Conservation (phyloP, 306 rosid genomes). For the Cicer yamashitae region DNA sequence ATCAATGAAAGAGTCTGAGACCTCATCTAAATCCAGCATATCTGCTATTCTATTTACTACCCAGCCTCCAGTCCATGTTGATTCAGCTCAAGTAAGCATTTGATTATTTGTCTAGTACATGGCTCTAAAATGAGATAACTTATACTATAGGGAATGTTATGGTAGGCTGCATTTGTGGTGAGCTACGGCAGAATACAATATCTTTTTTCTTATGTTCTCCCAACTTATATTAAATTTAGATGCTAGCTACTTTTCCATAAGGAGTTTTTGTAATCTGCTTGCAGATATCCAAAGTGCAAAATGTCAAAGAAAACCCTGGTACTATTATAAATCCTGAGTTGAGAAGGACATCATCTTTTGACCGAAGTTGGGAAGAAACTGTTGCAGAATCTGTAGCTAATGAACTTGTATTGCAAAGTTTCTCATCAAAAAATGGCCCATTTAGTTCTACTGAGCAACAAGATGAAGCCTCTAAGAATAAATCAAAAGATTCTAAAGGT, state of each 20-base stretch:
- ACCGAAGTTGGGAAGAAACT: conserved; percentile 93
- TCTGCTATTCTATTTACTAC: conserved; percentile 54
- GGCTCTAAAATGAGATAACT: conserved; percentile 39
- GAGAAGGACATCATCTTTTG: conserved; percentile 90
- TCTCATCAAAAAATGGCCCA: conserved; percentile 66
- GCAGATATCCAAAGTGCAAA: conserved; percentile 76
- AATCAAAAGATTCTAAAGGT: conserved; percentile 81
- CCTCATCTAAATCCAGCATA: conserved; percentile 63
- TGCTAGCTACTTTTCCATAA: conserved; percentile 31
- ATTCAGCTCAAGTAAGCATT: conserved; percentile 73
- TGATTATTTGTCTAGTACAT: conserved; percentile 38
- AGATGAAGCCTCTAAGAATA: conserved; percentile 77
- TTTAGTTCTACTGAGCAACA: conserved; percentile 70
- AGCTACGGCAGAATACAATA: conserved; percentile 21
- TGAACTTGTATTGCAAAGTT: conserved; percentile 92
- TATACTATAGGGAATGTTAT: conserved; percentile 26
- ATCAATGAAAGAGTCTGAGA: conserved; percentile 71
- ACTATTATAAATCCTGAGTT: conserved; percentile 65
- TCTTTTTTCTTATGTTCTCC: conserved; percentile 19
- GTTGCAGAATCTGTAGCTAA: conserved; percentile 97
- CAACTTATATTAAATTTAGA: conserved; percentile 24
- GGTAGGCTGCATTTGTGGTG: conserved; percentile 34
- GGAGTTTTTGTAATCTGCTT: conserved; percentile 45
- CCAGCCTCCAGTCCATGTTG: conserved; percentile 62
- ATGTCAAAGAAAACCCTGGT: conserved; percentile 49